Conservation (phyloP, 2,329 filamentous ascomycete species). For the Fusarium dlaminii region DNA sequence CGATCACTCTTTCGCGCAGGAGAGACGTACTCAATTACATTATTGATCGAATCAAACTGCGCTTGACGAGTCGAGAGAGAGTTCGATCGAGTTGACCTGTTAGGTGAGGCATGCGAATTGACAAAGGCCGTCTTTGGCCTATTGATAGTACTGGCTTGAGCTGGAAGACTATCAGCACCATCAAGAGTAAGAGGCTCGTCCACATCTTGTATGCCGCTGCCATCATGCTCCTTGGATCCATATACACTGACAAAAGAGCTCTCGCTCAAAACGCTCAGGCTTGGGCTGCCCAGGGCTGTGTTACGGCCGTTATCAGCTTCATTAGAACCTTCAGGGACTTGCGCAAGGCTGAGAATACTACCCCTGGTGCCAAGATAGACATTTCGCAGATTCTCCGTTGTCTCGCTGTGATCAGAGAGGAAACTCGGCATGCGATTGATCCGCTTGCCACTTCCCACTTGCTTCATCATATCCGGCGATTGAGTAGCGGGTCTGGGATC, state of each 20-base stretch:
- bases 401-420: conserved; percentile 66
- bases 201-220: conserved; percentile 36
- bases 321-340: conserved; percentile 53
- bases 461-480: conserved; percentile 28
- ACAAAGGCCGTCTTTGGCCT: conserved; percentile 37
- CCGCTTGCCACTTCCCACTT: conserved; percentile 47
- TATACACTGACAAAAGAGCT: conserved; percentile 75
- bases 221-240: conserved; percentile 54
- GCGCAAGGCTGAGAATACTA: conserved; percentile 62
- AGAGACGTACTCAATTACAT: conserved; percentile 56
- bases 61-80: conserved; percentile 46
- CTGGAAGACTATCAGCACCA: conserved; percentile 34
- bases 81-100: conserved; percentile 38
- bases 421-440: conserved; percentile 72
- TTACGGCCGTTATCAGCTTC: conserved; percentile 30
- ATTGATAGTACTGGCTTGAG: conserved; percentile 27
- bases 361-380: conserved; percentile 63
- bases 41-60: conserved; percentile 57
- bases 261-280: conserved; percentile 71
- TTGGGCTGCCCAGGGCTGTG: conserved; percentile 63
- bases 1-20: conserved; percentile 62
- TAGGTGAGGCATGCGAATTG: conserved; percentile 10
- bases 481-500: conserved; percentile 30
- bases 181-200: conserved; percentile 47
- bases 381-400: conserved; percentile 68